phyloP scores from a whole-genome alignment of 805 yeast genomes.

The Nakazawaea ambrosiae region DNA sequence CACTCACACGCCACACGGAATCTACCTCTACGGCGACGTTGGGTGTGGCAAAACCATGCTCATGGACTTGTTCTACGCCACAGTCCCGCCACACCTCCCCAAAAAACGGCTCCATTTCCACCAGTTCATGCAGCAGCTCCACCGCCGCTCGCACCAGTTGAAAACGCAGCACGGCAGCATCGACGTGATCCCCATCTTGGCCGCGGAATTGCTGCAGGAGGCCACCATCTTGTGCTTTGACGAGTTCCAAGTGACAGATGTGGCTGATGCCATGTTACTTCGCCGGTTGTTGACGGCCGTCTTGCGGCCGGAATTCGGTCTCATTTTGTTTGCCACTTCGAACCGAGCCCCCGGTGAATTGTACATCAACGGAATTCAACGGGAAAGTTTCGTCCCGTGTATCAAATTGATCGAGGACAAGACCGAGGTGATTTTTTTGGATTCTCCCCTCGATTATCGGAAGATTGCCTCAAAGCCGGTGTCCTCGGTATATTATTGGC shows the following conservation, averaged over 20 bases:
- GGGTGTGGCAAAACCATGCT: slow-evolving; percentile 99
- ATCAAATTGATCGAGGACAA: slow-evolving; percentile 69
- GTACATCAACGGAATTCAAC: slow-evolving; percentile 89
- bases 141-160: slow-evolving; percentile 77
- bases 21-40: slow-evolving; percentile 93
- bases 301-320: slow-evolving; percentile 72
- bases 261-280: slow-evolving; percentile 95
- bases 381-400: slow-evolving; percentile 89
- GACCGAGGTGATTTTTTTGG: slow-evolving; percentile 70
- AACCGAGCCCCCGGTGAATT: slow-evolving; percentile 93
- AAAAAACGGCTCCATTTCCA: slow-evolving; percentile 88
- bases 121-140: slow-evolving; percentile 93
- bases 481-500: slow-evolving; percentile 71
- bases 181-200: slow-evolving; percentile 79
- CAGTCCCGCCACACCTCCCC: slow-evolving; percentile 71
- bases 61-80: slow-evolving; percentile 89
- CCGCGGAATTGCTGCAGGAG: slow-evolving; percentile 71
- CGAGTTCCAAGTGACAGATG: slow-evolving; percentile 97
- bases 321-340: slow-evolving; percentile 86
- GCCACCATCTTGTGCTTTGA: slow-evolving; percentile 87
- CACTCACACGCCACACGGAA: slow-evolving; percentile 88
- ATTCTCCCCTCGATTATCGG: slow-evolving; percentile 92
- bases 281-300: slow-evolving; percentile 65
- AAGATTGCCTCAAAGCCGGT: slow-evolving; percentile 80
- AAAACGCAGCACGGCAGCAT: slow-evolving; percentile 62